phyloP scores from a whole-genome alignment of 2,329 filamentous ascomycete genomes.

The Cladosporium sp. region DNA sequence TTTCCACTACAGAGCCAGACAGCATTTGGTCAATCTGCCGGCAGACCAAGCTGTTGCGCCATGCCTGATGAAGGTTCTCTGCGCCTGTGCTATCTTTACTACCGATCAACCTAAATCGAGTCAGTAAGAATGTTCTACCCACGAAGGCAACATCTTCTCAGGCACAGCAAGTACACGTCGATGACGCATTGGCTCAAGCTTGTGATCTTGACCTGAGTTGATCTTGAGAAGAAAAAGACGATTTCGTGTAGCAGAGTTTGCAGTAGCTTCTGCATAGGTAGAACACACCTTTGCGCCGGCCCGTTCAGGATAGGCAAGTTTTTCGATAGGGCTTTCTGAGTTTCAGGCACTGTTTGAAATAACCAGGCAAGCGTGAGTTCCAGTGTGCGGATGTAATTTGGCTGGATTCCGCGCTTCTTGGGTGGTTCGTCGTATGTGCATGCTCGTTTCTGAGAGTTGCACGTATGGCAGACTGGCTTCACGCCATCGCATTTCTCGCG shows the following conservation, averaged over 20 bases:
- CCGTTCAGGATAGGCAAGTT: slow-evolving; percentile 48
- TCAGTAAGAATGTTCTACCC: background rate
- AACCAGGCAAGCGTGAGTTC: slow-evolving; percentile 66
- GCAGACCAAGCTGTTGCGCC: slow-evolving; percentile 59
- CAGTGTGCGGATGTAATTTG: slow-evolving; percentile 72
- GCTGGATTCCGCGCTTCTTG: slow-evolving; percentile 73
- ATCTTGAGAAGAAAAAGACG: no score
- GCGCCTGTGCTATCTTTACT: slow-evolving; percentile 51
- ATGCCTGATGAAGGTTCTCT: slow-evolving; percentile 57
- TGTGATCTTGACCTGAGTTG: no score
- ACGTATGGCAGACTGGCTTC: slow-evolving; percentile 62
- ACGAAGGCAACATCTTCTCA: no score
- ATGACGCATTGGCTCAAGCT: no score
- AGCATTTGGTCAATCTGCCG: slow-evolving; percentile 60
- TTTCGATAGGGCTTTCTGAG: slow-evolving; percentile 54
- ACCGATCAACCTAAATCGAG: slow-evolving; percentile 36
- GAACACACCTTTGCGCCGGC: slow-evolving; percentile 32
- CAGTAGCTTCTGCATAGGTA: no score
- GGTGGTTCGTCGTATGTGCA: slow-evolving; percentile 70
- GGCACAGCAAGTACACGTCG: no score
- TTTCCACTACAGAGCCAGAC: slow-evolving; percentile 38
- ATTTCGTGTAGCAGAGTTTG: no score
- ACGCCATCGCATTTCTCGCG: slow-evolving; percentile 68
- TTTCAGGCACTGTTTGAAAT: slow-evolving; percentile 58
- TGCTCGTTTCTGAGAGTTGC: slow-evolving; percentile 56